Conservation (phyloP, 345 rosid genomes). For the Erysimum cheiranthoides region DNA sequence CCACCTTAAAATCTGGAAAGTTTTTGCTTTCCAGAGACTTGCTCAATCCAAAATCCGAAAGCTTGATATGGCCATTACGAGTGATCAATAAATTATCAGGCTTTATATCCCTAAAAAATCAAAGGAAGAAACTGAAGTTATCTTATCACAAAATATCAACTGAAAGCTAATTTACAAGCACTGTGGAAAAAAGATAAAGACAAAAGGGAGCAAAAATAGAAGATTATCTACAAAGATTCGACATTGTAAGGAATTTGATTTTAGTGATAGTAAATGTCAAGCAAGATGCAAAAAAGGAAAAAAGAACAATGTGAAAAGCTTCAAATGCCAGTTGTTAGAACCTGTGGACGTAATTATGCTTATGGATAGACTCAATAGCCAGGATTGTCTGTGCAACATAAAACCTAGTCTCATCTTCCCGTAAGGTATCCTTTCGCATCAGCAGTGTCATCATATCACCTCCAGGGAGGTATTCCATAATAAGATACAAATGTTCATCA, state of each 20-base stretch:
- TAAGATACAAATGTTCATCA: slow-evolving; percentile 68
- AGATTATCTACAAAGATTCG: slow-evolving; percentile 11
- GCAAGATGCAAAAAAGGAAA: neutral
- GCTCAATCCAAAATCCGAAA: slow-evolving; percentile 75
- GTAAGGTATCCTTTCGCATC: slow-evolving; percentile 72
- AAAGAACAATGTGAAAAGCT: slow-evolving; percentile 23
- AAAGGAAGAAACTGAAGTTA: slow-evolving; percentile 35
- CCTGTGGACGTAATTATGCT: slow-evolving; percentile 75
- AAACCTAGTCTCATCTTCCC: slow-evolving; percentile 69
- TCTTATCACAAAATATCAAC: slow-evolving; percentile 11
- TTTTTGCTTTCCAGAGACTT: slow-evolving; percentile 68
- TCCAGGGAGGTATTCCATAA: slow-evolving; percentile 81
- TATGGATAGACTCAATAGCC: slow-evolving; percentile 76
- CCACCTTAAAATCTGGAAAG: slow-evolving; percentile 58
- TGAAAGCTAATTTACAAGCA: slow-evolving; percentile 24
- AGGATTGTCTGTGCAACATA: slow-evolving; percentile 73
- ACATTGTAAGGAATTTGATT: neutral
- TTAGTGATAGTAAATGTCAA: neutral
- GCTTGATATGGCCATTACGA: slow-evolving; percentile 66
- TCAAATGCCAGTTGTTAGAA: slow-evolving; percentile 31
- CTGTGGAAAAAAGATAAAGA: neutral
- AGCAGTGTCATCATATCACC: slow-evolving; percentile 81
- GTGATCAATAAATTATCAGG: slow-evolving; percentile 75
- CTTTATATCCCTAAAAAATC: slow-evolving; percentile 66
- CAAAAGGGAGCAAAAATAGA: neutral